Evolutionary conservation across 306 rosid genomes (phyloP).

Genomic region (Inga leiocalycina): DNA sequence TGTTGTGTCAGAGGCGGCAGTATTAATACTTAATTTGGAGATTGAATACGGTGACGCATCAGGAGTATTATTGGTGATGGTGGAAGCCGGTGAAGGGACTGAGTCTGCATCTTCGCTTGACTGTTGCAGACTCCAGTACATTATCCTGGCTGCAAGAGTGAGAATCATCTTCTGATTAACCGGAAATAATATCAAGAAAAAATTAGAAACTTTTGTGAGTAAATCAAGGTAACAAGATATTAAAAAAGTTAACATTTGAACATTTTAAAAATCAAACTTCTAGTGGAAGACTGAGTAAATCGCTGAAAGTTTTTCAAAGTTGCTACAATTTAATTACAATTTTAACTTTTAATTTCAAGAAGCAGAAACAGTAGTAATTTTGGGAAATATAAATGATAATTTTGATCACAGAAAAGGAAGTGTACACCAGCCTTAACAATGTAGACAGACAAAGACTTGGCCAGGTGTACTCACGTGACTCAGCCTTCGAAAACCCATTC

Average conservation of each 20-base stretch:
- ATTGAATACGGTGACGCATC: neutral
- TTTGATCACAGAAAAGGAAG: too few species aligned
- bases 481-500: neutral
- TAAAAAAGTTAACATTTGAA: too few species aligned
- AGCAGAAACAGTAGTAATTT: too few species aligned
- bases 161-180: conserved; percentile 97
- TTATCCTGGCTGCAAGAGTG: conserved; percentile 38
- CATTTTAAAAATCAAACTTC: neutral
- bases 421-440: neutral
- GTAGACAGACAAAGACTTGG: neutral
- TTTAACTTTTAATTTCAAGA: too few species aligned
- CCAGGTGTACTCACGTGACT: neutral
- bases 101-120: conserved; percentile 37
- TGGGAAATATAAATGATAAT: neutral
- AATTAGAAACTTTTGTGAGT: neutral
- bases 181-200: conserved; percentile 50
- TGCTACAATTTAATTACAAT: too few species aligned
- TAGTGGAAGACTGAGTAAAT: neutral
- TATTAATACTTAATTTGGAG: conserved; percentile 67
- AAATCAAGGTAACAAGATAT: neutral
- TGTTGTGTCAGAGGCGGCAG: conserved; percentile 79
- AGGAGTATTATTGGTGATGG: conserved; percentile 15
- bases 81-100: conserved; percentile 53
- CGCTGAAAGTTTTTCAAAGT: neutral
- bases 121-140: too few species aligned